These are phyloP conservation scores for Tillandsia leiboldiana DNA, from an alignment of 176 grass and related monocot species.

Conservation along the genomic window DNA sequence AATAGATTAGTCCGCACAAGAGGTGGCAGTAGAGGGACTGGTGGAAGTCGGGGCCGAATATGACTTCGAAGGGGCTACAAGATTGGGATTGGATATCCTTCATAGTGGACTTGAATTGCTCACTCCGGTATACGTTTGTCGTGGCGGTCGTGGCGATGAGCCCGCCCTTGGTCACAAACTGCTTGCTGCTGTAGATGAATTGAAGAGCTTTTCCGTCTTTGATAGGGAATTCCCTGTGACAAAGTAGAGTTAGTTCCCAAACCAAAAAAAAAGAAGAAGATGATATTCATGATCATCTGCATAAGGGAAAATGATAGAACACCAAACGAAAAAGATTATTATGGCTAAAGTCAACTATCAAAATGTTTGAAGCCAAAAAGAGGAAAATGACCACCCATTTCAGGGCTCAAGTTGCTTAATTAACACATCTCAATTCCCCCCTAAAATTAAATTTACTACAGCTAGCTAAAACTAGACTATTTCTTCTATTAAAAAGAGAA, in stretches of 20 bases:
- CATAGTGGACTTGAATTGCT: slow-evolving; percentile 60
- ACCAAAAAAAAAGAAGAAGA: too few species aligned
- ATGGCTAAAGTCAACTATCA: too few species aligned
- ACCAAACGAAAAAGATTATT: too few species aligned
- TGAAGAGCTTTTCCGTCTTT: slow-evolving; percentile 70
- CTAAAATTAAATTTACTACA: neutral
- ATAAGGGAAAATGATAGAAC: too few species aligned
- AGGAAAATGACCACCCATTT: slow-evolving; percentile 4
- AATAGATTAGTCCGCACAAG: slow-evolving; percentile 53
- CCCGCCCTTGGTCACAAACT: slow-evolving; percentile 58
- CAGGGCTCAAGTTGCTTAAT: neutral
- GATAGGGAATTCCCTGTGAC: slow-evolving; percentile 64
- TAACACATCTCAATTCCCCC: neutral
- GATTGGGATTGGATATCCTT: slow-evolving; percentile 54
- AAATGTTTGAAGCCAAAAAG: too few species aligned
- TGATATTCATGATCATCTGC: too few species aligned
- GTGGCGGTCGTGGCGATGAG: slow-evolving; percentile 67
- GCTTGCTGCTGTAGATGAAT: slow-evolving; percentile 83
- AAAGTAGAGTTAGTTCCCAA: neutral
- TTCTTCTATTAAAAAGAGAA: neutral
- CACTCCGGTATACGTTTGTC: slow-evolving; percentile 67
- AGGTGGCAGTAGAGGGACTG: slow-evolving; percentile 95
- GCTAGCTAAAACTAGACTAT: neutral
- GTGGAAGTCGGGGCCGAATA: slow-evolving; percentile 67
- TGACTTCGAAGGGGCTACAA: slow-evolving; percentile 61